These are phyloP conservation scores for Erythrophleum ivorense DNA, from an alignment of 331 rosid genomes.

Conservation along the genomic window DNA sequence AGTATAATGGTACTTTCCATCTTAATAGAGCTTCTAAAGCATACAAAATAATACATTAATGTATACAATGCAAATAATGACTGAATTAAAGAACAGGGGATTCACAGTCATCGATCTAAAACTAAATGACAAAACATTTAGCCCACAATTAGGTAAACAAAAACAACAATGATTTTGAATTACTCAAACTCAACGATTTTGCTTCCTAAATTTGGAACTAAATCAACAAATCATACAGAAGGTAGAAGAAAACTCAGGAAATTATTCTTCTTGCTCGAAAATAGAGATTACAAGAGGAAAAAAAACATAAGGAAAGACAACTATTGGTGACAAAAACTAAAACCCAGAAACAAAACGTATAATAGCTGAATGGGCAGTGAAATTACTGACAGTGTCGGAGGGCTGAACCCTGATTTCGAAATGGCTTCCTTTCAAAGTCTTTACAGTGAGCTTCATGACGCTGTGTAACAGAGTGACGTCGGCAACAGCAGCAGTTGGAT, in stretches of 20 bases:
- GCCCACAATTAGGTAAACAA: background rate
- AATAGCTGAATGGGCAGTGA: background rate
- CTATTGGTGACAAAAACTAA: background rate
- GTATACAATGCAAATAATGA: background rate
- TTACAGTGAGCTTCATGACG: slow-evolving; percentile 88
- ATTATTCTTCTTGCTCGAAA: slow-evolving; percentile 16
- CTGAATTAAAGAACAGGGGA: background rate
- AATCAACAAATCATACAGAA: background rate
- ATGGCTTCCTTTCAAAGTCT: slow-evolving; percentile 94
- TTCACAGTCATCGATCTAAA: background rate
- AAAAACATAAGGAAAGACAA: background rate
- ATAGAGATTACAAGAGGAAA: background rate
- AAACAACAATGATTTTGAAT: background rate
- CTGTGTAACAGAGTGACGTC: slow-evolving; percentile 40
- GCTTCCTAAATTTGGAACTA: slow-evolving; percentile 6
- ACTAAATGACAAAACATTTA: background rate
- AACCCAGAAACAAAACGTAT: background rate
- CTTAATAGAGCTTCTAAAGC: background rate
- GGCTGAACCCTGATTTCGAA: slow-evolving; percentile 91
- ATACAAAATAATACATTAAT: background rate
- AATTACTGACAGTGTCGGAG: slow-evolving; percentile 70
- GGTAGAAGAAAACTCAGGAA: background rate
- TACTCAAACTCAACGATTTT: background rate
- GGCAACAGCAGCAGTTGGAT: slow-evolving; percentile 30
- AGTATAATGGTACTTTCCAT: background rate